These are phyloP conservation scores for Apophysomyces elegans DNA, from an alignment of 371 early-diverging fungal genomes.

Conservation along the genomic window DNA sequence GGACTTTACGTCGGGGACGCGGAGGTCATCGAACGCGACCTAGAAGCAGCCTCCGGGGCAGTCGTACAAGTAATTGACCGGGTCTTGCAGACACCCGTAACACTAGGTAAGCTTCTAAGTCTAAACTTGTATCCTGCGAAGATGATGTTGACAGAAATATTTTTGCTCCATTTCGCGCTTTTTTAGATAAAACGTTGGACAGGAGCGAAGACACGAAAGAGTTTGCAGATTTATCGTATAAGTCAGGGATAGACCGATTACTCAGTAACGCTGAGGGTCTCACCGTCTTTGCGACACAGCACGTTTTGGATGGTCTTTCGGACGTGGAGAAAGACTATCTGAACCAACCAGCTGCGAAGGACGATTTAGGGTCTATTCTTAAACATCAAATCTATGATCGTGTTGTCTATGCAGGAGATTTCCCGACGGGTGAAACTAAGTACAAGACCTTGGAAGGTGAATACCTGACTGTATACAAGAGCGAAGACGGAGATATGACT, in stretches of 20 bases:
- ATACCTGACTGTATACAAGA: slow-evolving; percentile 27
- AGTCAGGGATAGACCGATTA: slow-evolving; percentile 28
- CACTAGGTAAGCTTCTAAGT: slow-evolving; percentile 32
- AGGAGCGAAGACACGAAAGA: slow-evolving; percentile 29
- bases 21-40: slow-evolving; percentile 35
- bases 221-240: slow-evolving; percentile 29
- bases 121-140: too few species aligned
- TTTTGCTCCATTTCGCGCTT: slow-evolving; percentile 6
- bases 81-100: slow-evolving; percentile 35
- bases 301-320: slow-evolving; percentile 31
- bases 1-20: slow-evolving; percentile 31
- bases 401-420: slow-evolving; percentile 33
- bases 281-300: slow-evolving; percentile 47
- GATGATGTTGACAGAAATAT: too few species aligned
- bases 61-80: slow-evolving; percentile 44
- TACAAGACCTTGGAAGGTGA: slow-evolving; percentile 41
- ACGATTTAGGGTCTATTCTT: slow-evolving; percentile 38
- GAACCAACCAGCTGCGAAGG: slow-evolving; percentile 29
- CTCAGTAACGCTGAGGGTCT: slow-evolving; percentile 39
- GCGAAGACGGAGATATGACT: slow-evolving; percentile 27
- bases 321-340: slow-evolving; percentile 39
- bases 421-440: slow-evolving; percentile 20
- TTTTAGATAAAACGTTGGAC: slow-evolving; percentile 32
- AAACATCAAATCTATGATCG: slow-evolving; percentile 46
- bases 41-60: slow-evolving; percentile 36